Evolutionary conservation across 176 grass and related monocot genomes (phyloP).

Genomic region (Oryza longistaminata): DNA sequence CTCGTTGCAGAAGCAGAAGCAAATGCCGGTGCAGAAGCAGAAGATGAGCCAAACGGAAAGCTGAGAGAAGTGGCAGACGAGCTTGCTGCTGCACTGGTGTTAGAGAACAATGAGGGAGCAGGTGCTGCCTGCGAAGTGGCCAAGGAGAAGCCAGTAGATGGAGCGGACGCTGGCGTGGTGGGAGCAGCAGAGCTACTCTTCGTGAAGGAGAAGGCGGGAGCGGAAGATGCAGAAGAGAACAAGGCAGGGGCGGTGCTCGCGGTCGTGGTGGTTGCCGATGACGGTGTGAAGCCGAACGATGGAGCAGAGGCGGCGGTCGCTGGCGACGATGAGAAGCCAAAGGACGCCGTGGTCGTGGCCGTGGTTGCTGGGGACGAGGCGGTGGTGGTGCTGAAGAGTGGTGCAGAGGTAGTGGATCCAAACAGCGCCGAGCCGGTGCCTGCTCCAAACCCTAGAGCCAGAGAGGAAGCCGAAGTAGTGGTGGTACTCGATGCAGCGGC

Average conservation of each 20-base stretch:
- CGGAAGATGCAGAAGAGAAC: constrained; percentile 41
- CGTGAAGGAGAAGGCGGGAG: constrained; percentile 42
- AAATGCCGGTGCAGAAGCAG: constrained; percentile 40
- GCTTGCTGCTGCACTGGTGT: constrained; percentile 33
- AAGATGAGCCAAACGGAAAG: constrained; percentile 49
- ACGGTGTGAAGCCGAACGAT: constrained; percentile 32
- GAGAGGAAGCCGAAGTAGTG: constrained; percentile 32
- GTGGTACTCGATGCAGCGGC: constrained; percentile 45
- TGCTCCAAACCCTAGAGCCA: constrained; percentile 47
- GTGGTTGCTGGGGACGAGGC: constrained; percentile 41
- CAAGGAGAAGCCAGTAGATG: constrained; percentile 53
- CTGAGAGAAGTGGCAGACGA: constrained; percentile 34
- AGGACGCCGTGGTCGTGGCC: constrained; percentile 14
- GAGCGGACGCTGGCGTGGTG: constrained; percentile 23
- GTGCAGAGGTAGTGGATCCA: constrained; percentile 47
- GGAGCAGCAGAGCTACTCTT: constrained; percentile 39
- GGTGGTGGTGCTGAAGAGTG: constrained; percentile 24
- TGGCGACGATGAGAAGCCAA: constrained; percentile 42
- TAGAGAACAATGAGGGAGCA: constrained; percentile 44
- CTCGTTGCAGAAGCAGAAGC: constrained; percentile 37
- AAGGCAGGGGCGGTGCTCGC: constrained; percentile 35
- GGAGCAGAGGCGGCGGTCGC: constrained; percentile 32
- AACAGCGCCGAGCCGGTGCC: constrained; percentile 43
- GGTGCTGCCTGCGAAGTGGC: constrained; percentile 53
- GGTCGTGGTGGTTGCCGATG: constrained; percentile 16